phyloP scores from a whole-genome alignment of 164 flowering plant genomes.

The Liriodendron chinense region DNA sequence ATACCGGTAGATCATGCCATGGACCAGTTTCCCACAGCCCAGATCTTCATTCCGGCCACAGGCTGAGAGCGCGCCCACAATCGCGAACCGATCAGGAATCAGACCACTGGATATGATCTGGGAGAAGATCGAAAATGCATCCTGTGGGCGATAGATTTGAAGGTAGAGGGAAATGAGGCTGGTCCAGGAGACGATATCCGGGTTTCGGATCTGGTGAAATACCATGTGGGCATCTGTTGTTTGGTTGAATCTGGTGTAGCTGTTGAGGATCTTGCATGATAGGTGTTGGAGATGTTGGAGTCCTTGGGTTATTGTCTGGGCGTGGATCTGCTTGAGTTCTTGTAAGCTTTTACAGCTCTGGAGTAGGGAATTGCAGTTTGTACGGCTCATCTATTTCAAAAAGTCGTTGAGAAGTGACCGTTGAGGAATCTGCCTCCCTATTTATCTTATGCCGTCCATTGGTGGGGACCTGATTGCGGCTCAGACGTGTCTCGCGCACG shows the following conservation, averaged over 20 bases:
- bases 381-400: slow-evolving; percentile 14
- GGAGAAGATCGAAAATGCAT: slow-evolving; percentile 31
- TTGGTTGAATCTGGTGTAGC: slow-evolving; percentile 30
- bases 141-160: slow-evolving; percentile 21
- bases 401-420: slow-evolving; percentile 1
- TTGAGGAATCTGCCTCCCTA: background rate
- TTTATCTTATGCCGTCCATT: too few species aligned
- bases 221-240: slow-evolving; percentile 27
- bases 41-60: slow-evolving; percentile 31
- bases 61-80: slow-evolving; percentile 41
- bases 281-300: slow-evolving; percentile 22
- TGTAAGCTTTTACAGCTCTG: slow-evolving; percentile 18
- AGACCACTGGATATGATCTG: slow-evolving; percentile 14
- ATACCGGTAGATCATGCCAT: slow-evolving; percentile 39
- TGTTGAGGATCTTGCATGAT: slow-evolving; percentile 34
- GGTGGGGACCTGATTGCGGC: background rate
- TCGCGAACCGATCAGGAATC: slow-evolving; percentile 34
- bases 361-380: slow-evolving; percentile 18
- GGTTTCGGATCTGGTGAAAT: slow-evolving; percentile 32
- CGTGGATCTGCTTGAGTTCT: slow-evolving; percentile 37
- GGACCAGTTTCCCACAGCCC: slow-evolving; percentile 34
- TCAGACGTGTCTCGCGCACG: background rate
- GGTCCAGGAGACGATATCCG: slow-evolving; percentile 44
- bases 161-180: slow-evolving; percentile 33
- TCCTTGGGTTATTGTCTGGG: slow-evolving; percentile 26